Conservation (phyloP, 2,329 filamentous ascomycete genomes). For the Calonectria pseudoturangicola region DNA sequence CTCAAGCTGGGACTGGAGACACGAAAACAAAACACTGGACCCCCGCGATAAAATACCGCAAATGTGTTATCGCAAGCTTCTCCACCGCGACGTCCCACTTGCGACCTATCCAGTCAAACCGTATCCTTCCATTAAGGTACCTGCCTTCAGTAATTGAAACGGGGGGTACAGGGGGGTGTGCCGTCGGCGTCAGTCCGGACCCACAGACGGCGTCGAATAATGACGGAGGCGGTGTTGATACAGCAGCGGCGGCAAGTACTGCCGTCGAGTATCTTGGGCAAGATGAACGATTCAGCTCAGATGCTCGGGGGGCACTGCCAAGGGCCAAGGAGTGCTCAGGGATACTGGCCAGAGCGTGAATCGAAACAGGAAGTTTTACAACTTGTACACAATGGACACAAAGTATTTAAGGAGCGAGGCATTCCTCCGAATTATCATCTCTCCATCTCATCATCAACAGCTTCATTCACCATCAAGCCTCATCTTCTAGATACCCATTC, state of each 20-base stretch:
- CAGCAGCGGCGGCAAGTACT: constrained; percentile 40
- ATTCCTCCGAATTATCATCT: constrained; percentile 34
- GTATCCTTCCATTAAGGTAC: constrained; percentile 41
- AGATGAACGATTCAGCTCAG: constrained; percentile 33
- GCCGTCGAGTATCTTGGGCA: constrained; percentile 34
- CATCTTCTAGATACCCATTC: constrained; percentile 34
- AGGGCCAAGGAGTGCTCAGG: constrained; percentile 24
- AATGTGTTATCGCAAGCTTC: constrained; percentile 52
- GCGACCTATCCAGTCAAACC: constrained; percentile 39
- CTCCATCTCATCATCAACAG: constrained; percentile 27
- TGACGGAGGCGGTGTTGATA: constrained; percentile 52
- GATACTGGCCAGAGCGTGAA: constrained; percentile 19
- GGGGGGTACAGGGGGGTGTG: constrained; percentile 19
- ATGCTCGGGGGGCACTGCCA: constrained; percentile 25
- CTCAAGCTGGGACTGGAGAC: constrained; percentile 48
- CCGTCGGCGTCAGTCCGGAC: constrained; percentile 36
- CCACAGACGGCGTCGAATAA: constrained; percentile 45
- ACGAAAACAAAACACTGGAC: constrained; percentile 55
- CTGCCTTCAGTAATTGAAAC: constrained; percentile 38
- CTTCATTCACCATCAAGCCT: constrained; percentile 18
- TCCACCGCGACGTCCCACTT: constrained; percentile 49
- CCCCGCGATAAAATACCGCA: constrained; percentile 57
- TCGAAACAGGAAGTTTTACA: constrained; percentile 26
- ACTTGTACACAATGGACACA: constrained; percentile 17
- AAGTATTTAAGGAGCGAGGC: constrained; percentile 46